A percentile compares a stretch with the other conserved stretches of the same genome.
phyloP scores from a whole-genome alignment of 2,329 filamentous ascomycete species.

The Apiospora koreana region DNA sequence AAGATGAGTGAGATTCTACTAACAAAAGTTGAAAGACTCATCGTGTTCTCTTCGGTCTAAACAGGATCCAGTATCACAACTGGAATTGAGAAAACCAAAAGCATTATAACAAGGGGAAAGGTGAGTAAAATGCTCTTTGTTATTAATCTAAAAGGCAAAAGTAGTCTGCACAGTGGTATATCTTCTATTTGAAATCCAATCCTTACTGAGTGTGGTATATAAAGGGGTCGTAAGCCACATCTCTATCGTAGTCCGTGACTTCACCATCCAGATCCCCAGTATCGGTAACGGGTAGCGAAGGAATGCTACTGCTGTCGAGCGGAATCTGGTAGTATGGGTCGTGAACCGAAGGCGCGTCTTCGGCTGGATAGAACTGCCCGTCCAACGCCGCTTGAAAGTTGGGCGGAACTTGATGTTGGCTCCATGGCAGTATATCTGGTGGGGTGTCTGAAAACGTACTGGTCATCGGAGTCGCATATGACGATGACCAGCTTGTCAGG shows the following conservation, averaged over 20 bases:
- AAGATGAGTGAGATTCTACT: no score
- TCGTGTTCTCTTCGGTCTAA: no score
- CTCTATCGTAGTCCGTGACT: not conserved
- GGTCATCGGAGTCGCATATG: not conserved
- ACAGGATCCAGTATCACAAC: no score
- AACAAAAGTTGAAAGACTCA: no score
- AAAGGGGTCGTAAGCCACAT: not conserved
- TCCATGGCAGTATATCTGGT: not conserved
- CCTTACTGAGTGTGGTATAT: not conserved
- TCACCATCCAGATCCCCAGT: not conserved
- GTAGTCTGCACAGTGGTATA: not conserved
- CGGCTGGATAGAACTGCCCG: not conserved
- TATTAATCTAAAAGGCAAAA: not conserved
- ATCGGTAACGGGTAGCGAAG: not conserved
- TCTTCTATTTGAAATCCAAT: not conserved
- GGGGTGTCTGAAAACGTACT: not conserved
- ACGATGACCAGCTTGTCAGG: not conserved
- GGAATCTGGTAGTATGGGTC: not conserved
- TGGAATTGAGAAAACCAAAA: no score
- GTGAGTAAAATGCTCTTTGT: not conserved
- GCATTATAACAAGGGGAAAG: not conserved
- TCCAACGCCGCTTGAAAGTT: not conserved
- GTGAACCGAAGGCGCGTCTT: not conserved
- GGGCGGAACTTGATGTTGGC: not conserved
- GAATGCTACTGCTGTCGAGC: not conserved